phyloP scores from a whole-genome alignment of 2,329 filamentous ascomycete genomes.

The Aspergillus jensenii region DNA sequence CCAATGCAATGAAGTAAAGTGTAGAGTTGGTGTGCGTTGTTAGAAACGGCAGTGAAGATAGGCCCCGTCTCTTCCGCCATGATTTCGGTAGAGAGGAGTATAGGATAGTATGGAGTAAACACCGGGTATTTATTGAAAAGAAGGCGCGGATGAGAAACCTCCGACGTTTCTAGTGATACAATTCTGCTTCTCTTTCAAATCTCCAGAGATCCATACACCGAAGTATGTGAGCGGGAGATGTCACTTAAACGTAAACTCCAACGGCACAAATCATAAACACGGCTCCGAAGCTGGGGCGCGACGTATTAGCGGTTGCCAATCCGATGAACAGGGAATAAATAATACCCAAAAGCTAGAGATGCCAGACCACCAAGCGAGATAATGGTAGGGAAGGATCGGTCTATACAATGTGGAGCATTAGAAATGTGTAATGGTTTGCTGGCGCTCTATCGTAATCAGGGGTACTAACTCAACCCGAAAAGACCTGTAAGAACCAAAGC shows the following conservation, averaged over 20 bases:
- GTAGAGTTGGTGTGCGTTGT: conserved; percentile 61
- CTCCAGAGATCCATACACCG: conserved; percentile 36
- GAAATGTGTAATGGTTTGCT: neutral
- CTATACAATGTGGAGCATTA: conserved; percentile 47
- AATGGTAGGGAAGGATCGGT: conserved; percentile 77
- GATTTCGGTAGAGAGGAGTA: conserved; percentile 5
- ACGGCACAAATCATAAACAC: conserved; percentile 99
- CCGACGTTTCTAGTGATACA: conserved; percentile 36
- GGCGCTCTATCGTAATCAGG: neutral
- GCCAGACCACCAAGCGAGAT: conserved; percentile 79
- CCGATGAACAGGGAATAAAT: neutral
- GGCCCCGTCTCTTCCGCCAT: conserved; percentile 31
- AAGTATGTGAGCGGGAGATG: conserved; percentile 23
- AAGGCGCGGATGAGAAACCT: conserved; percentile 18
- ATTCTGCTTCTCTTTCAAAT: conserved; percentile 23
- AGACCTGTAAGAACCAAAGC: conserved; percentile 69
- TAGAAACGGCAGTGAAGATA: conserved; percentile 61
- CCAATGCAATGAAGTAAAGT: conserved; percentile 62
- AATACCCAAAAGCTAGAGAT: conserved; percentile 83
- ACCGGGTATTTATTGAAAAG: conserved; percentile 17
- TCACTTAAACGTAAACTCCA: conserved; percentile 86
- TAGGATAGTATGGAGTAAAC: conserved; percentile 10
- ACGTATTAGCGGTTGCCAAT: conserved; percentile 15
- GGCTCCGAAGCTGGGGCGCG: conserved; percentile 70
- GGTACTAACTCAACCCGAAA: conserved; percentile 77